Base-by-base conservation (phyloP, 1,139 yeast species). In the Geotrichum restrictum region DNA sequence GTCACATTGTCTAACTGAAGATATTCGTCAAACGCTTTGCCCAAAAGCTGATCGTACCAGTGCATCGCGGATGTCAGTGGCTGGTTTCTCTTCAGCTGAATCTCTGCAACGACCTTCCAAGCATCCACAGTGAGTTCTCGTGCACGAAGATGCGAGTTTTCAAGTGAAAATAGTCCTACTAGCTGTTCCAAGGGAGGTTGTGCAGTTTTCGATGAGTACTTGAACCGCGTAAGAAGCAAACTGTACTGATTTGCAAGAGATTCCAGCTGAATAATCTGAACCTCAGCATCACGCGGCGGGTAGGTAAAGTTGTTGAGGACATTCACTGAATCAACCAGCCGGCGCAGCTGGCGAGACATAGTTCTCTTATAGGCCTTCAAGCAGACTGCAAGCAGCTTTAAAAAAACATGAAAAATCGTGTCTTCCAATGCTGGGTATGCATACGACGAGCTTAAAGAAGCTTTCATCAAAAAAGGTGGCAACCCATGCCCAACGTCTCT, bases 181-280 rank as follows among this genome's bases (percentile, higher is more conserved):
- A 51, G 29, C 34, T 51, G 54, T 33, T 51, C 50, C 22, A 51
- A 41, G n/a, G 50, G 54, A 5, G 54, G 54, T 31, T 51, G 54
- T 1, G 48, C 33, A 13, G 40, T 43, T 42, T 46, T 51, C 2
- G 54, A 51, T 14, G 54, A 32, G 21, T 24, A 45, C 29, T 36
- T 42, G 42, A 32, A 46, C 22, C 54, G 37, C 19, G 54, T 46
- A 10, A 51, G 32, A 7, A 52, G 40, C 39, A 52, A 33, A 27
- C 48, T 52, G 19, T 52, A 52, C 34, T 52, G 55, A 31, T 52
- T 52, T 5, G 55, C 51, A 6, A 52, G 37, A 10, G 55, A 52
- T 27, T 52, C 51, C 5, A 48, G 45, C 16, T 52, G 48, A 10
- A 39, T 42, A 24, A 47, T 37, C 44, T 47, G 48, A 16, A 52